Conservation (phyloP, 148 eudicot genomes). For the Fagopyrum tataricum region DNA sequence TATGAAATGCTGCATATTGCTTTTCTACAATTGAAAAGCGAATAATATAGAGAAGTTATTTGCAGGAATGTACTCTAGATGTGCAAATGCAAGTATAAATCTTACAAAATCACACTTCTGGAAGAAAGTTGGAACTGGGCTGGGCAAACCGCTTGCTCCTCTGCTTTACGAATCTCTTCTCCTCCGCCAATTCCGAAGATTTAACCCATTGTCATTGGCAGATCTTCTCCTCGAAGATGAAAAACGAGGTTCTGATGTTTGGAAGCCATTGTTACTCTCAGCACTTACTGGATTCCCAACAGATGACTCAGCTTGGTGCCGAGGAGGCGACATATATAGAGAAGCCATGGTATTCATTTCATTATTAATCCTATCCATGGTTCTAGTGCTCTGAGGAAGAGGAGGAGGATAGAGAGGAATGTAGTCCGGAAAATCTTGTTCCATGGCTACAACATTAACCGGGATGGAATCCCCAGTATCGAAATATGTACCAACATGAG, state of each 20-base stretch:
- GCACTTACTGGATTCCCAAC: conserved; percentile 8
- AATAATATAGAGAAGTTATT: not conserved
- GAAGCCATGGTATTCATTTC: not conserved
- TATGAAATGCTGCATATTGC: not conserved
- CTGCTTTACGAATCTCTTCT: conserved; percentile 21
- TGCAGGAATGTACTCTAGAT: not conserved
- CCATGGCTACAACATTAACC: no score
- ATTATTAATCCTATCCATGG: conserved; percentile 2
- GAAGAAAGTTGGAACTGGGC: not conserved
- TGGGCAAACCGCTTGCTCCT: not conserved
- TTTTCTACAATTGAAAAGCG: not conserved
- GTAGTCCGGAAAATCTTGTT: not conserved
- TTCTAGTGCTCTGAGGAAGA: conserved; percentile 6
- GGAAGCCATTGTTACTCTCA: not conserved
- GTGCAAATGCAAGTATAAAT: not conserved
- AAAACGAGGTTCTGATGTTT: conserved; percentile 11
- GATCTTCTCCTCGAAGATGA: conserved; percentile 31
- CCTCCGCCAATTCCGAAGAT: conserved; percentile 29
- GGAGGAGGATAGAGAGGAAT: conserved; percentile 20
- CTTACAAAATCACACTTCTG: conserved; percentile 3
- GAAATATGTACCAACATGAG: not conserved
- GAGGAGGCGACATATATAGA: conserved; percentile 16
- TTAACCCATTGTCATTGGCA: conserved; percentile 17
- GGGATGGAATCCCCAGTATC: not conserved
- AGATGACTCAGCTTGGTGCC: conserved; percentile 17